Evolutionary conservation across 345 rosid genomes (phyloP).

Genomic region (Isatis tinctoria): DNA sequence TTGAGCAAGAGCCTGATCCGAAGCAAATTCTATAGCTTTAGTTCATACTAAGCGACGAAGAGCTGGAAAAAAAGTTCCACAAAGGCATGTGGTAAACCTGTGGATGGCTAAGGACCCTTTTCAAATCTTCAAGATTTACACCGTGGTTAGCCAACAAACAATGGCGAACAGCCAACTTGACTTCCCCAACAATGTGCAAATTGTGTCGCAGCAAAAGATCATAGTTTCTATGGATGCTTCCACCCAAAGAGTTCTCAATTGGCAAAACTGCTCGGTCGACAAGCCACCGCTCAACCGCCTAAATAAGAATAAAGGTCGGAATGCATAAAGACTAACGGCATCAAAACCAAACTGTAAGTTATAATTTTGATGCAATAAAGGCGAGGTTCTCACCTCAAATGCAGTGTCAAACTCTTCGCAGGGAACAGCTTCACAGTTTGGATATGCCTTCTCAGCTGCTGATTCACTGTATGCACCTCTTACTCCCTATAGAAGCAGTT

Average conservation of each 20-base stretch:
- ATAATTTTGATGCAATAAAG: neutral
- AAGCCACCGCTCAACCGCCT: constrained; percentile 92
- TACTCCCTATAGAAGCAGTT: constrained; percentile 52
- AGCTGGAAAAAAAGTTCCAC: neutral
- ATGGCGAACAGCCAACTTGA: constrained; percentile 82
- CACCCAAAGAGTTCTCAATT: constrained; percentile 95
- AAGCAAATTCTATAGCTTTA: neutral
- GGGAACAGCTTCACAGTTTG: constrained; percentile 93
- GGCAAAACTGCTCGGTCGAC: constrained; percentile 97
- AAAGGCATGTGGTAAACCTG: constrained; percentile 50
- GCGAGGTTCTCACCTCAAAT: constrained; percentile 55
- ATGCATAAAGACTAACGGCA: neutral
- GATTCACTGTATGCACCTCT: constrained; percentile 93
- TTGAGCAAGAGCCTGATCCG: constrained; percentile 89
- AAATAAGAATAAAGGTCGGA: neutral
- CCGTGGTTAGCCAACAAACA: constrained; percentile 91
- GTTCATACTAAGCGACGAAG: neutral
- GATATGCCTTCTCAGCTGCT: constrained; percentile 94
- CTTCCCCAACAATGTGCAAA: constrained; percentile 97
- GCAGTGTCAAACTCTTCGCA: constrained; percentile 96
- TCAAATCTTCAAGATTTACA: constrained; percentile 69
- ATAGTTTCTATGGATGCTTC: constrained; percentile 96
- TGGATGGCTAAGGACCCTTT: constrained; percentile 95
- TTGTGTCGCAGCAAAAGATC: constrained; percentile 89
- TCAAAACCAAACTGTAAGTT: neutral